Percentiles rank a stretch among this genome's conserved stretches.
phyloP scores from a whole-genome alignment of 2,329 filamentous ascomycete species.

The Plectosphaerella cucumerina region DNA sequence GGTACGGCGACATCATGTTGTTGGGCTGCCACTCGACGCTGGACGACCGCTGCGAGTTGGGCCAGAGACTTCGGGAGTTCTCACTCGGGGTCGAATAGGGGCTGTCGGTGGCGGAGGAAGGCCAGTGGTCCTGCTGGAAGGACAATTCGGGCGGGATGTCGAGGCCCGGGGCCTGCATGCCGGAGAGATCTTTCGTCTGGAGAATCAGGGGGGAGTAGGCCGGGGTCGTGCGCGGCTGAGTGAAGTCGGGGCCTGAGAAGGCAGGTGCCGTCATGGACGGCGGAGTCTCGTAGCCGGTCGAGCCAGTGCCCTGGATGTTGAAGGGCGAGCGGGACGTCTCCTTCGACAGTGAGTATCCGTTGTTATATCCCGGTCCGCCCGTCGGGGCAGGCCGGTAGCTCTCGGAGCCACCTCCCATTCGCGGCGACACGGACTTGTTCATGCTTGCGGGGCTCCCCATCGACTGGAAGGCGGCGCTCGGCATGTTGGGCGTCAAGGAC shows the following conservation, averaged over 20 bases:
- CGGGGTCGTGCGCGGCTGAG: slow-evolving; percentile 12
- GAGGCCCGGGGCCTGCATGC: slow-evolving; percentile 5
- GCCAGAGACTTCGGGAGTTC: slow-evolving; percentile 15
- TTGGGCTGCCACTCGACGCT: slow-evolving; percentile 25
- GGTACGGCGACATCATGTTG: slow-evolving; percentile 21
- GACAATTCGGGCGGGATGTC: slow-evolving; percentile 11
- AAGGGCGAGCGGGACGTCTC: not conserved
- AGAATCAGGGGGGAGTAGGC: slow-evolving; percentile 8
- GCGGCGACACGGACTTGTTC: slow-evolving; percentile 11
- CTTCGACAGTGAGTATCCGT: slow-evolving; percentile 8
- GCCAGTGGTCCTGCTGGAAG: slow-evolving; percentile 30
- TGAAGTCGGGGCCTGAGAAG: slow-evolving; percentile 9
- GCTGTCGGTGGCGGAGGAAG: slow-evolving; percentile 43
- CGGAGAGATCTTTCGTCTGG: slow-evolving; percentile 7
- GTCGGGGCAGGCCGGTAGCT: slow-evolving; percentile 8
- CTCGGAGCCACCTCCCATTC: slow-evolving; percentile 6
- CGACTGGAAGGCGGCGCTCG: slow-evolving; percentile 2
- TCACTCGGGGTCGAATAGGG: slow-evolving; percentile 44
- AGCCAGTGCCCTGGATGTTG: not conserved
- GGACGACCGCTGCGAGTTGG: slow-evolving; percentile 11
- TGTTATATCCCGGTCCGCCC: slow-evolving; percentile 7
- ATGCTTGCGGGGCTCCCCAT: slow-evolving; percentile 5
- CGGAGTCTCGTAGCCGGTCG: slow-evolving; percentile 4
- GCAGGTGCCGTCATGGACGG: not conserved
- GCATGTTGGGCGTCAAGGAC: slow-evolving; percentile 10